Evolutionary conservation across 352 stramenopile species (phyloP), one percentile per base, ranked within the genome.

Genomic region (Hyaloperonospora brassicae): DNA sequence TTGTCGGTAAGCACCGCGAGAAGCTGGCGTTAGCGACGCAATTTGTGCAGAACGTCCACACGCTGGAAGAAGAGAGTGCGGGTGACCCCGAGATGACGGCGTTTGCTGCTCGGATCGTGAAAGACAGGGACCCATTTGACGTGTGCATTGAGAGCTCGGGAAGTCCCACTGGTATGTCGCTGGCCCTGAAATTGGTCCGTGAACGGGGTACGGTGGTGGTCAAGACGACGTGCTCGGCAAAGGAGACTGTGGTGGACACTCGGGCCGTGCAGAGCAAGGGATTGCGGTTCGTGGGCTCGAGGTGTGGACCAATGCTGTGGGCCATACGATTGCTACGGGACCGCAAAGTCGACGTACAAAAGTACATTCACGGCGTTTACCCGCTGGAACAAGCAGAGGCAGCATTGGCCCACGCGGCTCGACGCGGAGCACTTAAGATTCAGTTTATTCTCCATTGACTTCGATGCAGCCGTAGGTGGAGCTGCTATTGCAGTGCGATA

Each of bases 141-240:
- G 68, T 90, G 40, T 81, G 72, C 41, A 63, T 88, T 50, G 79
- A 90, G 63, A 76, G 69, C 57, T 87, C 79, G 35, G 76, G 74
- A 50, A 80, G 64, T 25, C 56, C 75, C 17, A 53, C 47, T 9
- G 78, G 73, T 23, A 58, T 83, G 43, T 44, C 55, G 14, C 59
- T 68, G 44, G 79, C 79, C 23, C 44, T 82, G 24, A 55, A 59
- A 38, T 57, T 88, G 8, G 54, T 84, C 17, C 57, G 62, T 2
- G 55, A 62, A 34, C 31, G 62, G 11, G 75, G 75, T 12, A 66
- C 56, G 6, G 39, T 80, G 12, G 61, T 80, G 31, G 69, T 84
- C 48, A 84, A 86, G 55, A 76, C 73, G 50, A 86, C 76, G 22
- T 78, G 65, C 14, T 65, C 70, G 4, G 34, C 51, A 0, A 78